Percentiles rank a stretch among this genome's conserved stretches.
These are phyloP conservation scores for Gelatoporia subvermispora DNA, from an alignment of 768 basidiomycete species.

Conservation along the genomic window DNA sequence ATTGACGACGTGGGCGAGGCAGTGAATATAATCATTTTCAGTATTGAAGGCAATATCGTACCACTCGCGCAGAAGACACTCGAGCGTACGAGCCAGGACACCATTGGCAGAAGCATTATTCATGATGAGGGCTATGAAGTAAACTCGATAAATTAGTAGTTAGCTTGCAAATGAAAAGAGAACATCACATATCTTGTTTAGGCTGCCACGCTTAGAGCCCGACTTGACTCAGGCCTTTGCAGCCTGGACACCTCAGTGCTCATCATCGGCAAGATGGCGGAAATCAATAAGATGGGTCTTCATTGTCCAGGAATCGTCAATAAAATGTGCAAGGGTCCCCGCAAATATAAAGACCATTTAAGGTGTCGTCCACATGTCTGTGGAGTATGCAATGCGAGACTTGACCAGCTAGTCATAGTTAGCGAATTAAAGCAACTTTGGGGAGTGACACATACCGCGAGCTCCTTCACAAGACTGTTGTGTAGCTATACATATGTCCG, in stretches of 20 bases:
- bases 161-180: conserved; percentile 15
- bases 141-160: background rate
- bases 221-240: conserved; percentile 26
- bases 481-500: conserved; percentile 15
- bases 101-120: conserved; percentile 33
- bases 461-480: conserved; percentile 14
- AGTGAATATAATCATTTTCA: conserved; percentile 29
- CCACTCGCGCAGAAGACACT: conserved; percentile 12
- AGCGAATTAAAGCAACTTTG: background rate
- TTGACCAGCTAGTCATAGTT: background rate
- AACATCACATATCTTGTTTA: conserved; percentile 32
- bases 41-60: conserved; percentile 20
- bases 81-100: conserved; percentile 22
- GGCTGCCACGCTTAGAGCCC: conserved; percentile 15
- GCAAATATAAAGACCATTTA: conserved; percentile 20
- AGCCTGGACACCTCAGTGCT: conserved; percentile 25
- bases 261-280: conserved; percentile 10
- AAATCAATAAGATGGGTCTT: conserved; percentile 15
- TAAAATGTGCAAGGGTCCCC: conserved; percentile 11
- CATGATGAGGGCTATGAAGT: conserved; percentile 15
- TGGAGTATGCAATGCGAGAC: conserved; percentile 11
- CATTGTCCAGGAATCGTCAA: conserved; percentile 17
- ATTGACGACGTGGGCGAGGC: conserved; percentile 31
- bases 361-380: conserved; percentile 13
- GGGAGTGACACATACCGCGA: conserved; percentile 10